Conservation (phyloP, 768 basidiomycete genomes). For the Lactifluus pinguis region DNA sequence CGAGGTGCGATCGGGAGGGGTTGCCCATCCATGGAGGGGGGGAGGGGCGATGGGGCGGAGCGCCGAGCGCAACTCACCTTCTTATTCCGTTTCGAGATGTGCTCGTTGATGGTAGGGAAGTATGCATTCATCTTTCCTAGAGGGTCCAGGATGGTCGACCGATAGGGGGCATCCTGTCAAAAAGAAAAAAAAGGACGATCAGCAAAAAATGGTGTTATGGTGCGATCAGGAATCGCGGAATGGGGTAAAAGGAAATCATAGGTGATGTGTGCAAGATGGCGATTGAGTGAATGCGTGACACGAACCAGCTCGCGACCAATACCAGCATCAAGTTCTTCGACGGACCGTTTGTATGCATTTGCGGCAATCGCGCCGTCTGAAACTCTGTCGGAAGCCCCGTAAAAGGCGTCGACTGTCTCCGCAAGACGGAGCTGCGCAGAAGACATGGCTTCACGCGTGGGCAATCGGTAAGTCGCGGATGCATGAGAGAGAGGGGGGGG, state of each 20-base stretch:
- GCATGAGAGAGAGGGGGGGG: not conserved
- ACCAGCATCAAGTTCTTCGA: conserved; percentile 85
- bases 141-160: conserved; percentile 92
- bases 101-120: conserved; percentile 88
- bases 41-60: not conserved
- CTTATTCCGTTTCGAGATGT: conserved; percentile 91
- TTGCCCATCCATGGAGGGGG: not conserved
- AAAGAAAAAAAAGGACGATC: too few relatives aligned
- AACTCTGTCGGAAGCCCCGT: conserved; percentile 70
- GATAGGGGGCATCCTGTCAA: conserved; percentile 80
- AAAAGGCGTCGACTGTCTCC: conserved; percentile 90
- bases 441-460: conserved; percentile 65
- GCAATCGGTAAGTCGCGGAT: not conserved
- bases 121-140: conserved; percentile 95
- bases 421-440: conserved; percentile 87
- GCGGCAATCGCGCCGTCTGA: conserved; percentile 96
- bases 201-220: not conserved
- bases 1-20: conserved; percentile 12
- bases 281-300: conserved; percentile 7
- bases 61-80: conserved; percentile 48
- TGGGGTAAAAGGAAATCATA: too few relatives aligned
- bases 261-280: too few relatives aligned
- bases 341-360: conserved; percentile 90
- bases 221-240: not conserved
- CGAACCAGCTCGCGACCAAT: conserved; percentile 79